phyloP scores from a whole-genome alignment of 257 asterid genomes.

The Cordia subcordata region DNA sequence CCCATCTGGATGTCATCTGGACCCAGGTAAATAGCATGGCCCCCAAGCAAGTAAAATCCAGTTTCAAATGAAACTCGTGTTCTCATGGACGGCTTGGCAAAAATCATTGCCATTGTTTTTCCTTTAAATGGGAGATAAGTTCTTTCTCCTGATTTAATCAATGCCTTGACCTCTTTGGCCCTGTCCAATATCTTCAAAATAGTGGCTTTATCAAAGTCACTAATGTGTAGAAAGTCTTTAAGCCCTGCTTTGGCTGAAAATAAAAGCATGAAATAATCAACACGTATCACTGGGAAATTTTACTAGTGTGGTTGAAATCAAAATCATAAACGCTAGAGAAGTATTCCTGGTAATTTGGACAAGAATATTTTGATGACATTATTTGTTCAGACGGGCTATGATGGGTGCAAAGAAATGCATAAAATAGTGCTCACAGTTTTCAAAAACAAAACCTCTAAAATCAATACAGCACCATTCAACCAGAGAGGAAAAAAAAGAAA shows the following conservation, averaged over 20 bases:
- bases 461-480: too few species aligned
- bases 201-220: slow-evolving; percentile 76
- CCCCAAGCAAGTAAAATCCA: slow-evolving; percentile 90
- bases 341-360: too few species aligned
- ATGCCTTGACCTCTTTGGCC: slow-evolving; percentile 84
- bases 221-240: slow-evolving; percentile 79
- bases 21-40: slow-evolving; percentile 92
- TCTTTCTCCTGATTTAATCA: slow-evolving; percentile 80
- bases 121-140: slow-evolving; percentile 90
- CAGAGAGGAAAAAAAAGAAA: too few species aligned
- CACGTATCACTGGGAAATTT: slow-evolving; percentile 3
- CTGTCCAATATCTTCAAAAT: slow-evolving; percentile 67
- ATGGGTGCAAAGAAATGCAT: too few species aligned
- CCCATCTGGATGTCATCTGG: slow-evolving; percentile 99
- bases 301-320: background rate
- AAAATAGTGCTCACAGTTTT: too few species aligned
- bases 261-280: slow-evolving; percentile 5
- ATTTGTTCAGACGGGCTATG: too few species aligned
- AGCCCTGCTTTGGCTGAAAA: slow-evolving; percentile 62
- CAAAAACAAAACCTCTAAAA: too few species aligned
- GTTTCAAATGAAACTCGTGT: slow-evolving; percentile 98
- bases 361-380: too few species aligned
- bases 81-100: slow-evolving; percentile 98
- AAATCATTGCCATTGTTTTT: slow-evolving; percentile 96
- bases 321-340: background rate